Base-by-base conservation (phyloP, 1,284 basidiomycete species). In the Coriolopsis trogii region DNA sequence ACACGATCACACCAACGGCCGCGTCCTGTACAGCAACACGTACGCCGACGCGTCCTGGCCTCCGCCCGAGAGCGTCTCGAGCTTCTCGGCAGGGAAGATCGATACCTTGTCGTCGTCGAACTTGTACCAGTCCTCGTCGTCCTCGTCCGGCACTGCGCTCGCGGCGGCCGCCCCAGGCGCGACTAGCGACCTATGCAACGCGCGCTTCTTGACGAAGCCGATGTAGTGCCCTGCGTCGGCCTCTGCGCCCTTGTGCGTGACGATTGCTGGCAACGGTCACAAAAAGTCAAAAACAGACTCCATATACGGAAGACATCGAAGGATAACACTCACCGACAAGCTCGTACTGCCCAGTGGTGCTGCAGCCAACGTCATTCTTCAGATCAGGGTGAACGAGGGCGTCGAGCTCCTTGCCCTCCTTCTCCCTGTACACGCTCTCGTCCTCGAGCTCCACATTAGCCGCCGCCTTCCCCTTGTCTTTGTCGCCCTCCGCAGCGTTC, bases 211-310 rank as follows among this genome's bases (percentile, higher is more conserved):
- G 41, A 88, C 91, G 75, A 91, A 97, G 0, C 85, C 91, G 31
- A 96, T 94, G 68, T 96, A 97, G 71, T 97, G 95, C 1, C 94
- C 95, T 0, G 91, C 86, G 66, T 98, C 95, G 0, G 96, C 95
- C 0, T 89, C 90, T 0, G 94, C 86, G 15, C 97, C 97, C 69
- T 99, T 99, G 80, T 98, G 96, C 23, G 95, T 97, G 13, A 99
- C 87, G 65, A 99, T 91, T 1, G 88, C 93, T 92, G 63, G 36
- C 21, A 16, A 41, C 24, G 31, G n/a, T n/a, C n/a, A n/a, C n/a
- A n/a, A n/a, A n/a, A n/a, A n/a, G n/a, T n/a, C n/a, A n/a, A n/a
- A n/a, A n/a, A n/a, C n/a, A n/a, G n/a, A n/a, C n/a, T n/a, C n/a
- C n/a, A n/a, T n/a, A n/a, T 5, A 23, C 21, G n/a, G 20, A 34